Conservation (phyloP, 2,329 filamentous ascomycete species). For the Beauveria sp. region DNA sequence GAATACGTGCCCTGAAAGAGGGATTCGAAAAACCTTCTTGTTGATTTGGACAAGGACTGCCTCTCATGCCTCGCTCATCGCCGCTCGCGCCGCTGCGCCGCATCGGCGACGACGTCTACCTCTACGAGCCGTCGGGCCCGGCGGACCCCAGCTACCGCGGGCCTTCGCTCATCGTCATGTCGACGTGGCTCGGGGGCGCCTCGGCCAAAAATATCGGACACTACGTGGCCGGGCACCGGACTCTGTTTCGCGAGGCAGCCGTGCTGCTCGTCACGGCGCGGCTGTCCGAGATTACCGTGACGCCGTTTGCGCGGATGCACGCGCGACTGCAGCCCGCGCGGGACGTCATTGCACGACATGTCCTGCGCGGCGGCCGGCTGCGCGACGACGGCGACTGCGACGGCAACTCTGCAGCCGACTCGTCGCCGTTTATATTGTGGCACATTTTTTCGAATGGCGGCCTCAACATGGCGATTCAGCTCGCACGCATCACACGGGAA, state of each 20-base stretch:
- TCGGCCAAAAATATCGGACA: neutral
- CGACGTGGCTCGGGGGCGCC: constrained; percentile 11
- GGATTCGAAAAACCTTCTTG: too few relatives aligned
- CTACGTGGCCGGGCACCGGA: constrained; percentile 5
- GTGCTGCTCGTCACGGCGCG: constrained; percentile 10
- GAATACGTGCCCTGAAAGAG: too few relatives aligned
- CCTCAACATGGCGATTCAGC: constrained; percentile 11
- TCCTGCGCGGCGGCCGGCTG: neutral
- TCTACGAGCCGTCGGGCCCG: constrained; percentile 4
- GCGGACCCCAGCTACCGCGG: neutral
- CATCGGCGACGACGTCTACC: constrained; percentile 9
- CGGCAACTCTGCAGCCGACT: too few relatives aligned
- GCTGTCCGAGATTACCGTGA: constrained; percentile 9
- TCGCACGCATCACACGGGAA: neutral
- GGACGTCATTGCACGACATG: constrained; percentile 1
- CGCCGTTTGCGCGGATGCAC: constrained; percentile 9
- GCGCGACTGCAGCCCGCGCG: constrained; percentile 7
- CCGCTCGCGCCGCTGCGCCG: neutral
- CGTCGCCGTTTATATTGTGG: constrained; percentile 4
- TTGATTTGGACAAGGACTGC: neutral
- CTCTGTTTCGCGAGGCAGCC: neutral
- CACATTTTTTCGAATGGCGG: constrained; percentile 11
- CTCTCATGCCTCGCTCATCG: neutral
- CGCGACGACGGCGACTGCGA: neutral
- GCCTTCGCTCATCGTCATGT: constrained; percentile 5